These are phyloP conservation scores for Bauhinia variegata DNA, from an alignment of 306 rosid genomes.

Conservation along the genomic window DNA sequence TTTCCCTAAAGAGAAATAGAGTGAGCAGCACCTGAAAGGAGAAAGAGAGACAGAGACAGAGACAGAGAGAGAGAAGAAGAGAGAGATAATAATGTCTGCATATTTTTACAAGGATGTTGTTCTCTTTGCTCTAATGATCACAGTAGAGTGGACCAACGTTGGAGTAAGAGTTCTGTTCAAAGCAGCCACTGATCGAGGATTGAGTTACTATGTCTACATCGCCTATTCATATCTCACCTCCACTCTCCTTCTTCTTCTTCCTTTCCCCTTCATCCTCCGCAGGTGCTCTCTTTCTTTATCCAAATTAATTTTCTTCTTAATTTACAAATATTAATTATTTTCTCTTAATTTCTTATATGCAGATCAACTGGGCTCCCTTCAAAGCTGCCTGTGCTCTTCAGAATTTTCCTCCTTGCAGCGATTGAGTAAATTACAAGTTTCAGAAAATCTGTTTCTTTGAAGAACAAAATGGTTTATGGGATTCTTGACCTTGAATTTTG, in stretches of 20 bases:
- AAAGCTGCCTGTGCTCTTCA: slow-evolving; percentile 36
- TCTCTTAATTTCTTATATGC: slow-evolving; percentile 34
- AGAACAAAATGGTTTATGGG: background rate
- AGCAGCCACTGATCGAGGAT: background rate
- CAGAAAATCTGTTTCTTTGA: background rate
- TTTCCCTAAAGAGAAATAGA: too few relatives aligned
- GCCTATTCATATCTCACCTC: too few relatives aligned
- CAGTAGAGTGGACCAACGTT: slow-evolving; percentile 53
- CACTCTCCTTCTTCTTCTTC: too few relatives aligned
- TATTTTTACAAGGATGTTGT: slow-evolving; percentile 43
- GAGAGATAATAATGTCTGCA: too few relatives aligned
- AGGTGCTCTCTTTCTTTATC: background rate
- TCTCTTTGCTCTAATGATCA: slow-evolving; percentile 55
- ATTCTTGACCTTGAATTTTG: background rate
- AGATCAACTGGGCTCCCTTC: slow-evolving; percentile 58
- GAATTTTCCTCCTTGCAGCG: slow-evolving; percentile 47
- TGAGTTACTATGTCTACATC: too few relatives aligned
- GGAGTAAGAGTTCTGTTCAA: slow-evolving; percentile 57
- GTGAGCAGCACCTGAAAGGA: too few relatives aligned
- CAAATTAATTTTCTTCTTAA: background rate
- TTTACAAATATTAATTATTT: too few relatives aligned
- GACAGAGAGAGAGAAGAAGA: too few relatives aligned
- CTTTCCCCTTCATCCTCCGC: too few relatives aligned
- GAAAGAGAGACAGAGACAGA: too few relatives aligned
- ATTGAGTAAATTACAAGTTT: slow-evolving; percentile 58